A percentile compares a stretch with the other conserved stretches of the same genome.
Conservation (phyloP, 306 rosid genomes). For the Citrullus colocynthis region DNA sequence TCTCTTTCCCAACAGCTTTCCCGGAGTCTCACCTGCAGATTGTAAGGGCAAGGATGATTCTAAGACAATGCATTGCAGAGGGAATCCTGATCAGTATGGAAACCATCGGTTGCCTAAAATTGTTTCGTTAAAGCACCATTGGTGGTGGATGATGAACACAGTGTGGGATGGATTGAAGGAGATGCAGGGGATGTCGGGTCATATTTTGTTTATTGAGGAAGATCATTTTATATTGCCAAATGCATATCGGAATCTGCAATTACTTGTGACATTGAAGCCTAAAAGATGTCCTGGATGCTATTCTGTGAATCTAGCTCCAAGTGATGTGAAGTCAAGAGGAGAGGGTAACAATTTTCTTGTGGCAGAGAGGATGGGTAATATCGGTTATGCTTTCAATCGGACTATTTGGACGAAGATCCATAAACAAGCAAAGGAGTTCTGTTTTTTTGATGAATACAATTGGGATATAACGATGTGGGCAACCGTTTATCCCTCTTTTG, state of each 20-base stretch:
- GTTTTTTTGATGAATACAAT: conserved; percentile 85
- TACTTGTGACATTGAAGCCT: conserved; percentile 50
- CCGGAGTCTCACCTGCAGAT: conserved; percentile 56
- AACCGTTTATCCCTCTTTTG: conserved; percentile 89
- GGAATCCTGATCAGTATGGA: conserved; percentile 87
- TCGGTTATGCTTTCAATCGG: conserved; percentile 74
- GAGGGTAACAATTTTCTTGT: conserved; percentile 54
- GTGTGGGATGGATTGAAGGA: conserved; percentile 90
- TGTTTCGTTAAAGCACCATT: conserved; percentile 91
- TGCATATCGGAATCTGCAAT: conserved; percentile 74
- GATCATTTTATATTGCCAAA: conserved; percentile 85
- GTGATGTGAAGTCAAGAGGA: conserved; percentile 86
- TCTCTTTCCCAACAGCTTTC: conserved; percentile 55
- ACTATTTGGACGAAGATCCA: conserved; percentile 88
- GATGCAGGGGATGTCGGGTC: conserved; percentile 45
- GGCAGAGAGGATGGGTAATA: conserved; percentile 96
- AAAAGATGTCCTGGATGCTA: conserved; percentile 71
- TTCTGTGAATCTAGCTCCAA: conserved; percentile 90
- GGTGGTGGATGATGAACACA: conserved; percentile 99
- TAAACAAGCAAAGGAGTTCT: conserved; percentile 57
- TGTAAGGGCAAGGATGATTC: conserved; percentile 55
- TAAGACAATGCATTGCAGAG: conserved; percentile 27
- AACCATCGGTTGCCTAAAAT: conserved; percentile 76
- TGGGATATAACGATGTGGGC: conserved; percentile 99
- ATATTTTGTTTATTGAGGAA: conserved; percentile 86